Evolutionary conservation across 805 yeast species (phyloP), one percentile per base, ranked within the genome.

Genomic region (Saccharomycopsis selenospora): DNA sequence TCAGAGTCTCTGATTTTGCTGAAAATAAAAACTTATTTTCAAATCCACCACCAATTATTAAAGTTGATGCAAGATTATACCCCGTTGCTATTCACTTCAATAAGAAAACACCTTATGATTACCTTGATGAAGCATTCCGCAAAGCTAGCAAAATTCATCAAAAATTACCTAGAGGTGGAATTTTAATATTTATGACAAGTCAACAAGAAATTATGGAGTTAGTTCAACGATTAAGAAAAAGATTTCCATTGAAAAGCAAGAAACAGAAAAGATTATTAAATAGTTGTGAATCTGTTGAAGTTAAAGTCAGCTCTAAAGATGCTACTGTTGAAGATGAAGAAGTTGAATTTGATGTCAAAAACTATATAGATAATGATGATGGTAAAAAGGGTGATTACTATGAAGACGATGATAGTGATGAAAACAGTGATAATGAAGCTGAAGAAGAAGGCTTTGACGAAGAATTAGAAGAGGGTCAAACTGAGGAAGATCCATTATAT

Each of bases 51-150:
- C 99, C 99, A 2, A 77, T 95, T 29, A 66, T 95, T 30, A 83
- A 83, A 56, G 89, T 93, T 11, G 91, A 85, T 46, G 95, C 98
- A 0, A 78, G 99, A 63, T 98, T 91, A 61, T 89, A 76, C 59
- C 96, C 99, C 0, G 98, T 93, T 0, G 79, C 96, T 5, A 73
- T 84, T 11, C 99, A 93, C 66, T 93, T 93, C 69, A 88, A 83
- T 65, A 77, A 83, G 48, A 76, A 80, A 33, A 93, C 99, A 0
- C 72, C 79, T 1, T 77, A 69, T 54, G 82, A 91, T 54, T 95
- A 91, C 60, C 68, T 84, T 28, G 95, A 85, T 24, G 97, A 91
- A 60, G 91, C 95, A 0, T 85, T 81, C 61, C 75, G 75, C 52
- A 95, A 91, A 61, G 72, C 95, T 0, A 78, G 87, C 58, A 89